phyloP scores from a whole-genome alignment of 2,329 filamentous ascomycete genomes.

The Cadophora gregata region DNA sequence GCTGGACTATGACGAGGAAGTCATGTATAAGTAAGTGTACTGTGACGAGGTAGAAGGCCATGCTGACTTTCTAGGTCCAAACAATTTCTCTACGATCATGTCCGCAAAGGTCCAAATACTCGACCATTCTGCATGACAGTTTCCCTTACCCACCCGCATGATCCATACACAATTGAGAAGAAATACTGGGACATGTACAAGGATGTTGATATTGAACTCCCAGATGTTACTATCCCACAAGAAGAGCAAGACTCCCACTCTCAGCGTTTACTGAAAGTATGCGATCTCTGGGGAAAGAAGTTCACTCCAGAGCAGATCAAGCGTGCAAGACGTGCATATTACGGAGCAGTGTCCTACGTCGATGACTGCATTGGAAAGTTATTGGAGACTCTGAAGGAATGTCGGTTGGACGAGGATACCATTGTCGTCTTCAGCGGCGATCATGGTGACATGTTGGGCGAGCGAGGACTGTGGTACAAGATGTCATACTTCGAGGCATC shows the following conservation, averaged over 20 bases:
- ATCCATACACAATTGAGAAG: slow-evolving; percentile 91
- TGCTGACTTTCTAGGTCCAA: slow-evolving; percentile 56
- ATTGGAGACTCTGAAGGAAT: slow-evolving; percentile 77
- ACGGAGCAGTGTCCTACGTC: slow-evolving; percentile 91
- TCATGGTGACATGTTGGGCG: slow-evolving; percentile 95
- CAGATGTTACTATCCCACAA: slow-evolving; percentile 77
- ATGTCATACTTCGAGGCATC: slow-evolving; percentile 97
- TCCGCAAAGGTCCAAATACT: slow-evolving; percentile 74
- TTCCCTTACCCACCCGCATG: slow-evolving; percentile 92
- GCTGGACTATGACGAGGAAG: slow-evolving; percentile 94
- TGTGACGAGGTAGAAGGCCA: neutral
- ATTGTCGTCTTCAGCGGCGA: slow-evolving; percentile 93
- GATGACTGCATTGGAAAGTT: slow-evolving; percentile 91
- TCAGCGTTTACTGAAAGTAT: slow-evolving; percentile 83
- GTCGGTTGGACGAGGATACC: slow-evolving; percentile 81
- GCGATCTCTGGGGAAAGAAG: slow-evolving; percentile 83
- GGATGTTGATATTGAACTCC: slow-evolving; percentile 83
- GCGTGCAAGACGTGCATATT: slow-evolving; percentile 85
- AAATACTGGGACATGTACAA: slow-evolving; percentile 96
- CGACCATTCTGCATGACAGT: slow-evolving; percentile 88
- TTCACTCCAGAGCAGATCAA: slow-evolving; percentile 88
- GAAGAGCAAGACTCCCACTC: slow-evolving; percentile 87
- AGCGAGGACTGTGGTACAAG: slow-evolving; percentile 94
- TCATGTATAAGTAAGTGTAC: slow-evolving; percentile 72
- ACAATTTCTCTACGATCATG: slow-evolving; percentile 90